phyloP scores from a whole-genome alignment of 2,329 filamentous ascomycete genomes.

The Dactylellina drechsleri region DNA sequence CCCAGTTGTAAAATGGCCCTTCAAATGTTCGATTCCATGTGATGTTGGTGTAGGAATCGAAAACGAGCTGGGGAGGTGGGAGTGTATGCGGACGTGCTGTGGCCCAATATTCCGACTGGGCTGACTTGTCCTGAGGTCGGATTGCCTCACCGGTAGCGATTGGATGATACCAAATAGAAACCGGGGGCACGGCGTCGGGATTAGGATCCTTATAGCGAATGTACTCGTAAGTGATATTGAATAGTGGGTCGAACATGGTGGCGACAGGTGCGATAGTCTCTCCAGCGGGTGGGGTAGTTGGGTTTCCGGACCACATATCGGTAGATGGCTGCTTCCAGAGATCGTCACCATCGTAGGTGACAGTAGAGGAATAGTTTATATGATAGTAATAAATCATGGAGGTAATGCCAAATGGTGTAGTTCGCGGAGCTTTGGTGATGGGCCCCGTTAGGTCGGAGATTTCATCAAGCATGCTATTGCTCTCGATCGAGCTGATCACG shows the following conservation, averaged over 20 bases:
- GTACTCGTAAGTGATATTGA: constrained; percentile 32
- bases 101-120: constrained; percentile 10
- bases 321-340: constrained; percentile 27
- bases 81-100: constrained; percentile 13
- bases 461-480: constrained; percentile 14
- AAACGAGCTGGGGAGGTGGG: constrained; percentile 28
- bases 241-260: constrained; percentile 23
- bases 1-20: constrained; percentile 17
- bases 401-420: neutral
- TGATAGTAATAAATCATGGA: constrained; percentile 21
- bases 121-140: constrained; percentile 21
- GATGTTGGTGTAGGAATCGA: constrained; percentile 35
- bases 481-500: constrained; percentile 1
- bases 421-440: constrained; percentile 11
- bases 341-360: constrained; percentile 21
- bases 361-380: constrained; percentile 4
- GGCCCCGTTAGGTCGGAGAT: neutral
- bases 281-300: constrained; percentile 1
- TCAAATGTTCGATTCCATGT: constrained; percentile 46
- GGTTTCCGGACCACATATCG: neutral
- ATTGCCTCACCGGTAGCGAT: constrained; percentile 29
- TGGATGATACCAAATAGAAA: constrained; percentile 16
- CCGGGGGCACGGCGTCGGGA: neutral
- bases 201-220: constrained; percentile 24
- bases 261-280: constrained; percentile 4